These are phyloP conservation scores for Gentiana macrophylla DNA, from an alignment of 257 asterid genomes.

Conservation along the genomic window DNA sequence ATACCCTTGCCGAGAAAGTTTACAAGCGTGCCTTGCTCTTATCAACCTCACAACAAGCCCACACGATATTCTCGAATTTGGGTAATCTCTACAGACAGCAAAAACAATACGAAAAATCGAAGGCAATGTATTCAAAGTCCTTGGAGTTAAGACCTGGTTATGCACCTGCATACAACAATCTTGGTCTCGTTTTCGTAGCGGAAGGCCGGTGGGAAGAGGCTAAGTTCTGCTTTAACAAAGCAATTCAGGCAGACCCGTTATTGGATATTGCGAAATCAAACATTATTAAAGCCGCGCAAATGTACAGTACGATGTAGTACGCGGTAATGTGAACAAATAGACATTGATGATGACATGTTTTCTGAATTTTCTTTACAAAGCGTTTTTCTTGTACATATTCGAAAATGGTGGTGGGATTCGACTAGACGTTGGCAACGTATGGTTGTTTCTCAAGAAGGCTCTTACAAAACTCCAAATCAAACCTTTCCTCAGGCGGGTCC, in stretches of 20 bases:
- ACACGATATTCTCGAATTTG: constrained; percentile 64
- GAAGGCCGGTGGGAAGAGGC: constrained; percentile 84
- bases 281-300: constrained; percentile 42
- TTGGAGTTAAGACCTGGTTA: constrained; percentile 93
- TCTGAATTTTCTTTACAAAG: no score
- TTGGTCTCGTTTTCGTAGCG: constrained; percentile 88
- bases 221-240: constrained; percentile 72
- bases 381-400: no score
- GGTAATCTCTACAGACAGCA: constrained; percentile 82
- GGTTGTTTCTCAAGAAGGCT: constrained; percentile 72
- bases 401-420: no score
- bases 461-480: constrained; percentile 74
- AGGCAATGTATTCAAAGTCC: constrained; percentile 88
- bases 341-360: no score
- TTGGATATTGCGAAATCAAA: constrained; percentile 96
- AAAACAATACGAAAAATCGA: constrained; percentile 51
- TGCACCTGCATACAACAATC: constrained; percentile 94
- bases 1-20: constrained; percentile 71
- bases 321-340: no score
- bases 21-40: constrained; percentile 70
- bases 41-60: constrained; percentile 69
- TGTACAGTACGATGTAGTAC: constrained; percentile 20
- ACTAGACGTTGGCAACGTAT: no score
- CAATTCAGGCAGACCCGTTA: constrained; percentile 69
- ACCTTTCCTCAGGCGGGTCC: constrained; percentile 88